Evolutionary conservation across 208 protist genomes (phyloP), one percentile per base, ranked within the genome.

Genomic region (Novymonas esmeraldas): DNA sequence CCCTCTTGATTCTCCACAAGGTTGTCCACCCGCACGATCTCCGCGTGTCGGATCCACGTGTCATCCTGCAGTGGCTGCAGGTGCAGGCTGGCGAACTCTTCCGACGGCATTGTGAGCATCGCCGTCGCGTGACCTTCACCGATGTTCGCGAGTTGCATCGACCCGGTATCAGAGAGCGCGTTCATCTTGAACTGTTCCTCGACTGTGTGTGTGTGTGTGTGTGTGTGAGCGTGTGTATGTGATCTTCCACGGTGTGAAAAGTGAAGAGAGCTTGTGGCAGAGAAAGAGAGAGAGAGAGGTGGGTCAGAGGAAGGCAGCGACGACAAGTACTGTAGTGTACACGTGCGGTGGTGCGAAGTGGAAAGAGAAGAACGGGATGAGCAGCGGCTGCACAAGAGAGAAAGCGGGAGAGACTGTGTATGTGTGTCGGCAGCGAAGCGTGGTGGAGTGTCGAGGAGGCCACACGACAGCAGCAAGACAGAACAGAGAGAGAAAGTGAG

Each of bases 1-100:
- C 80, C 80, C 16, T 51, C 75, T 41, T 82, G 74, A 0, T 76
- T 87, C 5, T 92, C 85, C 16, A 81, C 65, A 13, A 93, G 62
- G 51, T 93, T 73, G 9, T 84, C 85, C 49, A 95, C 73, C 22
- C 86, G 73, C 13, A 94, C 85, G 48, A 94, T 74, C 33, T 92
- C 79, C 16, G 81, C 81, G 1, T 82, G 66, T 0, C 90, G 85
- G 39, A 95, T 87, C 90, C 90, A 95, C 9, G 78, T 87, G 72
- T 95, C 90, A 68, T 95, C 90, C 62, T 92, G 75, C 3, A 95
- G 73, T n/a, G 85, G 89, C 34, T 89, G 83, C 10, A 90, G 31
- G 49, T 86, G 89, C 26, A 86, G 62, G 14, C 72, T 76, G 18
- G 86, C 72, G 13, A 95, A 87, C 4, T 93, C 84, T 34, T 88